Evolutionary conservation across 2,329 filamentous ascomycete species (phyloP).

Genomic region (Drechslerella stenobrocha): DNA sequence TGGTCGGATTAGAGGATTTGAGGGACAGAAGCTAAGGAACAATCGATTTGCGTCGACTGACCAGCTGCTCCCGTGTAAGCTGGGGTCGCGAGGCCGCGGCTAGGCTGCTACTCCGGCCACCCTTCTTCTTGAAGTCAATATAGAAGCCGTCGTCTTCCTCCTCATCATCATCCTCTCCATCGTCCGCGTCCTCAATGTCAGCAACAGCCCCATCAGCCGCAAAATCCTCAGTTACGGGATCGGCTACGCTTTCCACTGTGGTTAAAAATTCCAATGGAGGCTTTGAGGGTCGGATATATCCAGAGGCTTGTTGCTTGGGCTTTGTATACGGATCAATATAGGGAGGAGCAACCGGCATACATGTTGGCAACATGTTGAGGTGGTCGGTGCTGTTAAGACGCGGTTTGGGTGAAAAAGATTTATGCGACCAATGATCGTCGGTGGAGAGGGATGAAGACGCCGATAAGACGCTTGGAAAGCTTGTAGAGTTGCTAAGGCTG

Average conservation of each 20-base stretch:
- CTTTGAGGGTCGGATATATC: slow-evolving; percentile 35
- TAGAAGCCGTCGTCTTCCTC: slow-evolving; percentile 51
- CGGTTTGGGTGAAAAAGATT: slow-evolving; percentile 35
- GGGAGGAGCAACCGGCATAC: slow-evolving; percentile 37
- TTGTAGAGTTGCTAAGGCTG: slow-evolving; percentile 53
- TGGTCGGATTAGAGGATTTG: slow-evolving; percentile 41
- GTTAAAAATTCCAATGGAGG: slow-evolving; percentile 45
- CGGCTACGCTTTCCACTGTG: slow-evolving; percentile 33
- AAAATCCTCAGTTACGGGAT: slow-evolving; percentile 30
- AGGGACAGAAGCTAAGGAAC: no score
- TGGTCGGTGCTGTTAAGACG: slow-evolving; percentile 41
- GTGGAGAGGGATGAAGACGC: slow-evolving; percentile 52
- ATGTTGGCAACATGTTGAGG: slow-evolving; percentile 27
- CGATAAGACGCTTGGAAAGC: slow-evolving; percentile 52
- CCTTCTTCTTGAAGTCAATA: slow-evolving; percentile 47
- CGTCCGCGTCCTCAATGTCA: slow-evolving; percentile 50
- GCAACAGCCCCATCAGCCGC: slow-evolving; percentile 35
- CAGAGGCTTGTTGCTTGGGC: slow-evolving; percentile 36
- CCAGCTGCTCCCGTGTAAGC: slow-evolving; percentile 21
- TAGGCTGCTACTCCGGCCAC: slow-evolving; percentile 39
- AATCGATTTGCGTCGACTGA: slow-evolving; percentile 31
- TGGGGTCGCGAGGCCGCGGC: slow-evolving; percentile 29
- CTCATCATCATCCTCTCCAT: slow-evolving; percentile 47
- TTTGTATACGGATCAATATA: slow-evolving; percentile 42
- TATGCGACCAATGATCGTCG: slow-evolving; percentile 47